Evolutionary conservation across 257 asterid species (phyloP), one percentile per base, ranked within the genome.

Genomic region (Fraxinus cuspidata): DNA sequence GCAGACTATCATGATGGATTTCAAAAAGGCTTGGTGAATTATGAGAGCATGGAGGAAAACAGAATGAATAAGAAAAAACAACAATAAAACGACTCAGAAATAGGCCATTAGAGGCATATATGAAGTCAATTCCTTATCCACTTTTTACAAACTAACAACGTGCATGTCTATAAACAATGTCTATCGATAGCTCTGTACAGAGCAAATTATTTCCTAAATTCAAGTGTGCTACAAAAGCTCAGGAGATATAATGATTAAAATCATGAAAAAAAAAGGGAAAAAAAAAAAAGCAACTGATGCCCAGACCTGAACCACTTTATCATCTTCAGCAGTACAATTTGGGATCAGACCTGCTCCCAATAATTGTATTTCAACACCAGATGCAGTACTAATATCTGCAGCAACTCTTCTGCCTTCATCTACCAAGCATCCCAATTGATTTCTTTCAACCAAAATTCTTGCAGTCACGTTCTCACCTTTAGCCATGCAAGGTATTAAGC

Each of bases 261-360:
- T 44, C 78, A 66, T 68, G 29, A 47, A 77, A 56, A n/a, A 58
- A 77, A 37, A 38, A 53, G 58, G 1, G 5, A 66, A 11, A 65
- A 40, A 73, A 40, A 73, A 2, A 10, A 10, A 42, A 12, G 84
- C 76, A 78, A 70, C 74, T 71, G 56, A 42, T 29, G 84, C 44
- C 38, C 83, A 77, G 73, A 89, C 93, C 91, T 85, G 91, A 77
- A 87, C 78, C 79, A 89, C 84, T 73, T 74, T 73, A 72, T 87
- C 89, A 60, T 74, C 65, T 8, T 80, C 85, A 73, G 75, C 81
- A 64, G 80, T 79, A 76, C 75, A 81, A 34, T 79, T 73, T 44
- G 84, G 89, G 65, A 71, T 70, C 21, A 13, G 71, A 72, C 84
- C 88, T 32, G 77, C 73, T 25, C 76, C 83, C 67, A 63, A 53